Evolutionary conservation across 257 asterid genomes (phyloP).

Genomic region (Solanum etuberosum): DNA sequence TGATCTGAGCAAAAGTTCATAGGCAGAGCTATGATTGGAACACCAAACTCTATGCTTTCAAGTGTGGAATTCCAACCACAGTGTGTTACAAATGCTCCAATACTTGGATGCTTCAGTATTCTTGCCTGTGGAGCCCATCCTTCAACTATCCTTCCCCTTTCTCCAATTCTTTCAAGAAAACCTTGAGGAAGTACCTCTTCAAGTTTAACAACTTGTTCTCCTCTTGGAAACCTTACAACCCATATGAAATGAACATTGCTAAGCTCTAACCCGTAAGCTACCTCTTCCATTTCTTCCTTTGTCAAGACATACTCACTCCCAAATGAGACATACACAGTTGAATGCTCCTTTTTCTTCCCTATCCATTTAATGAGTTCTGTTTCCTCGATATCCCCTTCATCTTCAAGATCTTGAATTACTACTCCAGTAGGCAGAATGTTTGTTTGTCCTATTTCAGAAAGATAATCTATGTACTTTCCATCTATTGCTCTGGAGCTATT

Average conservation of each 20-base stretch:
- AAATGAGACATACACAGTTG: slow-evolving; percentile 17
- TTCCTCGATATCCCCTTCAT: background rate
- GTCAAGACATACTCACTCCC: slow-evolving; percentile 29
- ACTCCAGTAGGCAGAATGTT: background rate
- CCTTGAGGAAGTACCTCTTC: slow-evolving; percentile 17
- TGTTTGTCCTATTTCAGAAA: background rate
- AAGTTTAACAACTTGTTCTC: slow-evolving; percentile 1
- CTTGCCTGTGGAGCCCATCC: background rate
- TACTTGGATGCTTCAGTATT: background rate
- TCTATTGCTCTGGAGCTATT: slow-evolving; percentile 7
- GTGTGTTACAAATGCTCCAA: background rate
- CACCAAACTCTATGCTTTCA: background rate
- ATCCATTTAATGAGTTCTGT: slow-evolving; percentile 37
- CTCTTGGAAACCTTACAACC: slow-evolving; percentile 23
- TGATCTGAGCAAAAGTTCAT: background rate
- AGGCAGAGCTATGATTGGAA: background rate
- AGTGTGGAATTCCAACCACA: background rate
- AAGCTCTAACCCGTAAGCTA: slow-evolving; percentile 41
- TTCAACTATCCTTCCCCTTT: background rate
- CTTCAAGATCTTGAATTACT: background rate
- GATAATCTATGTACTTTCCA: background rate
- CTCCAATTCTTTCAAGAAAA: slow-evolving; percentile 2
- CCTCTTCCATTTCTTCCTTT: slow-evolving; percentile 34
- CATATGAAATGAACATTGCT: slow-evolving; percentile 14
- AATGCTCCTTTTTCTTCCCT: slow-evolving; percentile 7